Evolutionary conservation across 179 eudicot species (phyloP).

Genomic region (Beta corolliflora): DNA sequence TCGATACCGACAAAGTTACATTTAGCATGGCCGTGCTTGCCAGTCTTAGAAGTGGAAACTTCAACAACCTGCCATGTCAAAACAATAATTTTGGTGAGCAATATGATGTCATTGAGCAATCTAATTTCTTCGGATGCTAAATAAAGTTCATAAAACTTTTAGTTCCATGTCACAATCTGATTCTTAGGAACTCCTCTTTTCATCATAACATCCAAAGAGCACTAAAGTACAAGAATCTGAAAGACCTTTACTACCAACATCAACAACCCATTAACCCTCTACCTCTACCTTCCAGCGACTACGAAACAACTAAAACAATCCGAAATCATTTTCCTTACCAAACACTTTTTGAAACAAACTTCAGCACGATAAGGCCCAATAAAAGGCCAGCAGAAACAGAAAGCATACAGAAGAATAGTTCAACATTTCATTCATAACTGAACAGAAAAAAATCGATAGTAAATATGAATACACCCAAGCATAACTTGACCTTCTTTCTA

Average conservation of each 20-base stretch:
- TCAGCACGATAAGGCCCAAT: neutral
- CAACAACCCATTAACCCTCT: neutral
- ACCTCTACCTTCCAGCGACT: neutral
- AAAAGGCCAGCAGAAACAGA: no score
- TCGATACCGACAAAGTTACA: slow-evolving; percentile 66
- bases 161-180: neutral
- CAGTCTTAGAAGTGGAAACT: slow-evolving; percentile 66
- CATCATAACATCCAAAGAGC: neutral
- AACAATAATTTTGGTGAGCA: neutral
- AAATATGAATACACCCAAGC: no score
- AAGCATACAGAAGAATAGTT: no score
- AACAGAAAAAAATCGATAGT: no score
- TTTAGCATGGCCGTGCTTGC: slow-evolving; percentile 63
- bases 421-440: no score
- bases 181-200: neutral
- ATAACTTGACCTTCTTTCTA: no score
- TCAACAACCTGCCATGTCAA: slow-evolving; percentile 49
- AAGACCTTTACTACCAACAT: neutral
- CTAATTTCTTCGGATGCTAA: neutral
- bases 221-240: neutral
- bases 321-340: neutral
- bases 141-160: neutral
- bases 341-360: neutral
- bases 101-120: neutral
- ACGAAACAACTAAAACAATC: neutral